Evolutionary conservation across 2,329 filamentous ascomycete species (phyloP).

Genomic region (Alternaria metachromatica): DNA sequence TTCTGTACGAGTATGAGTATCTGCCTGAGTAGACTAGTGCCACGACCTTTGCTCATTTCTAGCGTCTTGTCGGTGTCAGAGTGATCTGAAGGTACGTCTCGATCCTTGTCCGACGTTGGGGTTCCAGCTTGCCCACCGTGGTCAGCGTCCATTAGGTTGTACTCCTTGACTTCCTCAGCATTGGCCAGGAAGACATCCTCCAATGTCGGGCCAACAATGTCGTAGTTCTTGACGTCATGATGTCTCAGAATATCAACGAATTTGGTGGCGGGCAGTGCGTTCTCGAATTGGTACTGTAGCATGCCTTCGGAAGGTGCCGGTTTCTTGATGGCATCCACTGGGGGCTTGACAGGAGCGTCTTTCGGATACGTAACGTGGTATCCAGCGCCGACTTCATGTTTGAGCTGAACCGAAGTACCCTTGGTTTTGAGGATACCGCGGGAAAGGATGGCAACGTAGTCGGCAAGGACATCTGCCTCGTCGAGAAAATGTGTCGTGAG

Average conservation of each 20-base stretch:
- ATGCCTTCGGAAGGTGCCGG: slow-evolving; percentile 63
- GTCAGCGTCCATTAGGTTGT: slow-evolving; percentile 48
- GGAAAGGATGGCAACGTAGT: slow-evolving; percentile 86
- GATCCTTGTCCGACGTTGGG: slow-evolving; percentile 26
- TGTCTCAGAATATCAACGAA: slow-evolving; percentile 75
- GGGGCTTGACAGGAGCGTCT: slow-evolving; percentile 55
- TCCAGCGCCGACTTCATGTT: slow-evolving; percentile 80
- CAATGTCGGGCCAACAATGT: slow-evolving; percentile 86
- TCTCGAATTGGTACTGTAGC: slow-evolving; percentile 73
- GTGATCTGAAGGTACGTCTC: slow-evolving; percentile 36
- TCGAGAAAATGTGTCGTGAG: slow-evolving; percentile 94
- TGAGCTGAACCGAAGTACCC: slow-evolving; percentile 85
- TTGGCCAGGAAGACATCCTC: slow-evolving; percentile 91
- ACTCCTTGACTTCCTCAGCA: slow-evolving; percentile 75
- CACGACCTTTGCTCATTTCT: slow-evolving; percentile 69
- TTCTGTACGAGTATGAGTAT: slow-evolving; percentile 78
- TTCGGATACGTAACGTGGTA: slow-evolving; percentile 69
- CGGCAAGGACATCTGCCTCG: slow-evolving; percentile 87
- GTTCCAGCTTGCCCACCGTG: slow-evolving; percentile 27
- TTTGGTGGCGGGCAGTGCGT: slow-evolving; percentile 72
- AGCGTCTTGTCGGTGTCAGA: slow-evolving; percentile 40
- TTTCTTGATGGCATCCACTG: slow-evolving; percentile 56
- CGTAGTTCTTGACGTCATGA: slow-evolving; percentile 74
- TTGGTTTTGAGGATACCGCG: slow-evolving; percentile 82
- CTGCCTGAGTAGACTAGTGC: slow-evolving; percentile 74